These are phyloP conservation scores for Backusella australiensis DNA, from an alignment of 192 early-diverging fungal genomes.

Conservation along the genomic window DNA sequence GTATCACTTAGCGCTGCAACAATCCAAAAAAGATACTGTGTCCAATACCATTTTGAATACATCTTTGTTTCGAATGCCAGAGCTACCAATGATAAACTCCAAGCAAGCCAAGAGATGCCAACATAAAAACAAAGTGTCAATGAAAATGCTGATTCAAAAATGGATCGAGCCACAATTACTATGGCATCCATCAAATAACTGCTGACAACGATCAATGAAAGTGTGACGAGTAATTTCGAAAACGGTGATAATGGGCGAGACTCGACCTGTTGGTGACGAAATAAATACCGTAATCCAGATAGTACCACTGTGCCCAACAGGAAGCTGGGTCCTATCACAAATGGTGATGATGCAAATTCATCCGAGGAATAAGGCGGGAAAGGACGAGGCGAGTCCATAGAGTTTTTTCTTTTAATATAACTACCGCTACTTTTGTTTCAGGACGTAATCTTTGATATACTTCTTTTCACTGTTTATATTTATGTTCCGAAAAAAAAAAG, in stretches of 20 bases:
- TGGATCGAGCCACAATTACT: conserved; percentile 36
- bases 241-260: conserved; percentile 16
- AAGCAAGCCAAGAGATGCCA: conserved; percentile 37
- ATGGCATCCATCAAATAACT: conserved; percentile 37
- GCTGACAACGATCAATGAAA: conserved; percentile 29
- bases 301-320: conserved; percentile 19
- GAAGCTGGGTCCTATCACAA: conserved; percentile 17
- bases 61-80: conserved; percentile 38
- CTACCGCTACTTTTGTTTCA: neutral
- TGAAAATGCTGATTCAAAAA: conserved; percentile 42
- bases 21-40: conserved; percentile 54
- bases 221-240: conserved; percentile 21
- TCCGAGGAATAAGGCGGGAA: conserved; percentile 26
- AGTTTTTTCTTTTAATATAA: neutral
- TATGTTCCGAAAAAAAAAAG: neutral
- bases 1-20: conserved; percentile 42
- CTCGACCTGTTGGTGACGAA: neutral
- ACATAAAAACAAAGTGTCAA: conserved; percentile 42
- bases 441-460: neutral
- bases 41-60: conserved; percentile 48
- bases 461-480: neutral
- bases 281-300: conserved; percentile 13
- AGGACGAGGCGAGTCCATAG: neutral
- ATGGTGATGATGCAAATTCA: conserved; percentile 25
- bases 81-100: conserved; percentile 31